A percentile compares a stretch with the other conserved stretches of the same genome.
These are phyloP conservation scores for Hanseniaspora thailandica DNA, from an alignment of 805 yeast genomes.

Conservation along the genomic window DNA sequence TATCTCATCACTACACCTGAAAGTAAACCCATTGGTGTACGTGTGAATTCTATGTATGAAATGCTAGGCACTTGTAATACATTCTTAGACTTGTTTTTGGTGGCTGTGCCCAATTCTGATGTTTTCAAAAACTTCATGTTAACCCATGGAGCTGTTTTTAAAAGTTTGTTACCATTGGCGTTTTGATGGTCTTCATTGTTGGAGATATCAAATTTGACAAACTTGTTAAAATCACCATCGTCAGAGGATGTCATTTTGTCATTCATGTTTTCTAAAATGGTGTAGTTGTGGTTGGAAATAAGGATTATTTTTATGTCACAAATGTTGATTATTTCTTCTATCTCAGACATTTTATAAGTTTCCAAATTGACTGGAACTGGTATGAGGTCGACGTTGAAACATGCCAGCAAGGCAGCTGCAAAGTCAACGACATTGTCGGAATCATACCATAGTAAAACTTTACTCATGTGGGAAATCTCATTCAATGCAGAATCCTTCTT, in stretches of 20 bases:
- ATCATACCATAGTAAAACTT: slow-evolving; percentile 74
- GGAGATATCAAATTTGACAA: slow-evolving; percentile 41
- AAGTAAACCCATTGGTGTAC: slow-evolving; percentile 81
- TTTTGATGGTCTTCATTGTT: slow-evolving; percentile 7
- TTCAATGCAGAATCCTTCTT: slow-evolving; percentile 38
- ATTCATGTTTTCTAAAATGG: slow-evolving; percentile 55
- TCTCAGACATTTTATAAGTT: slow-evolving; percentile 49
- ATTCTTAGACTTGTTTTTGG: slow-evolving; percentile 38
- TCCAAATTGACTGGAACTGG: slow-evolving; percentile 87
- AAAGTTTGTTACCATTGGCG: slow-evolving; percentile 20
- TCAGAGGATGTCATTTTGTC: slow-evolving; percentile 26
- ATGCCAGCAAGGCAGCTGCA: slow-evolving; percentile 74
- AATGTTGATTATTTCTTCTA: slow-evolving; percentile 54
- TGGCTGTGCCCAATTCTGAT: slow-evolving; percentile 69
- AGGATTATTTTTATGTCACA: slow-evolving; percentile 71
- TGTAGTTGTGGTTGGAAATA: slow-evolving; percentile 67
- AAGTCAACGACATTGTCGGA: slow-evolving; percentile 78
- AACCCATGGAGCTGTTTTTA: slow-evolving; percentile 25
- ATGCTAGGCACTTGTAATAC: slow-evolving; percentile 61
- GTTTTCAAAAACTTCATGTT: slow-evolving; percentile 44
- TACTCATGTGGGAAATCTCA: slow-evolving; percentile 39
- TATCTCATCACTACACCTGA: slow-evolving; percentile 92
- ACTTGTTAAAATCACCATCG: slow-evolving; percentile 59
- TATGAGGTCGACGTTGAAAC: slow-evolving; percentile 83
- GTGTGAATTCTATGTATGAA: slow-evolving; percentile 85